Conservation (phyloP, 768 basidiomycete genomes). For the Russula ochroleuca region DNA sequence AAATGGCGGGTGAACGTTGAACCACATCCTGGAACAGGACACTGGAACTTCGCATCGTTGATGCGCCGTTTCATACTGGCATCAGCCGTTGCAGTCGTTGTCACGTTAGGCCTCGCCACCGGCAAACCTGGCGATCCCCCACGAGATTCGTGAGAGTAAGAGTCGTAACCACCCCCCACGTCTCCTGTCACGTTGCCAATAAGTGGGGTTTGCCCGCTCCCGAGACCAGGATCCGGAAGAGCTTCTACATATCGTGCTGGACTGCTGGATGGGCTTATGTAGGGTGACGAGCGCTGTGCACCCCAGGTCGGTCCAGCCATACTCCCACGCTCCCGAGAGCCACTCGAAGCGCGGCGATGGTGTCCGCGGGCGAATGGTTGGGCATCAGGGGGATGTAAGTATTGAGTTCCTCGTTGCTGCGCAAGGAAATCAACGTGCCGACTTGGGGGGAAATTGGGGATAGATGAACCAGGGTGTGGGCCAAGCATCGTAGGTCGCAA, state of each 20-base stretch:
- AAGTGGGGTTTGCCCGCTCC: constrained; percentile 6
- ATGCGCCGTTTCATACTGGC: constrained; percentile 83
- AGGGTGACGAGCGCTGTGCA: constrained; percentile 26
- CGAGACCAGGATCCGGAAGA: constrained; percentile 38
- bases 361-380: constrained; percentile 41
- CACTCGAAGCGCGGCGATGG: constrained; percentile 42
- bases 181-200: neutral
- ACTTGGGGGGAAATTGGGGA: constrained; percentile 30
- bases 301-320: constrained; percentile 22
- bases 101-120: constrained; percentile 77
- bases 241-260: constrained; percentile 36
- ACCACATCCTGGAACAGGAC: constrained; percentile 92
- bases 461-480: constrained; percentile 25
- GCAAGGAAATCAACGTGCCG: constrained; percentile 43
- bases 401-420: constrained; percentile 33
- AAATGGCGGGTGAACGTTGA: constrained; percentile 97
- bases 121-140: constrained; percentile 14
- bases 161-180: neutral
- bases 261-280: constrained; percentile 21
- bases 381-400: constrained; percentile 40
- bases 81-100: constrained; percentile 83
- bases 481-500: constrained; percentile 40
- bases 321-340: constrained; percentile 36
- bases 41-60: constrained; percentile 82
- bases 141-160: constrained; percentile 23